A percentile compares a stretch with the other conserved stretches of the same genome.
phyloP scores from a whole-genome alignment of 345 rosid species.

The Citrus unshiu region DNA sequence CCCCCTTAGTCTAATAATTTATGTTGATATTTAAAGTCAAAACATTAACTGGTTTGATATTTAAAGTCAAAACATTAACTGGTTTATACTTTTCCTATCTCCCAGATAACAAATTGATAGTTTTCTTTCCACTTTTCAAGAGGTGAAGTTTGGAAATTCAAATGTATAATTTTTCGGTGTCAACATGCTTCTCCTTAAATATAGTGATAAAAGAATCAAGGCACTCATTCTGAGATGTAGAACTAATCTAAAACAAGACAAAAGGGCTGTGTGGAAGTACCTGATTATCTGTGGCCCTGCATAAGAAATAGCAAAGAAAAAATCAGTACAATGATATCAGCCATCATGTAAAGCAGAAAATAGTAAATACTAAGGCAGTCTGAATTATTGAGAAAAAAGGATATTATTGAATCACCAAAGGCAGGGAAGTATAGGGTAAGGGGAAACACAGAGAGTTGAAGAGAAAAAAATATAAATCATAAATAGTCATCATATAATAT shows the following conservation, averaged over 20 bases:
- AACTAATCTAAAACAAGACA: neutral
- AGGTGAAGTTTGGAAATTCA: neutral
- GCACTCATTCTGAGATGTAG: neutral
- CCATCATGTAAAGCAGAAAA: neutral
- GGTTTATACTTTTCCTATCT: neutral
- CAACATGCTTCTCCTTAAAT: neutral
- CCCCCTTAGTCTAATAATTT: neutral
- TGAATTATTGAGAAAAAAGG: neutral
- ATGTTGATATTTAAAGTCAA: neutral
- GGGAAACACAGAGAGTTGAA: neutral
- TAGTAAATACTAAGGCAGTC: neutral
- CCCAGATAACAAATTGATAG: neutral
- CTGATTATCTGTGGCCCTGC: slow-evolving; percentile 97
- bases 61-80: neutral
- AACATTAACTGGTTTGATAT: neutral
- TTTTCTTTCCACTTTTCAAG: neutral
- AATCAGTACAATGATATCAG: slow-evolving; percentile 12
- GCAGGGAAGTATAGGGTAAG: no score
- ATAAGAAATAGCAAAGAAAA: slow-evolving; percentile 15
- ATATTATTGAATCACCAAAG: neutral
- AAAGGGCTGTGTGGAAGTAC: slow-evolving; percentile 24
- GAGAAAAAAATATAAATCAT: neutral
- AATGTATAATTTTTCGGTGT: neutral
- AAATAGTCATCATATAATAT: neutral
- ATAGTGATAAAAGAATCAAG: neutral